Evolutionary conservation across 352 stramenopile species (phyloP).

Genomic region (Thraustotheca clavata): DNA sequence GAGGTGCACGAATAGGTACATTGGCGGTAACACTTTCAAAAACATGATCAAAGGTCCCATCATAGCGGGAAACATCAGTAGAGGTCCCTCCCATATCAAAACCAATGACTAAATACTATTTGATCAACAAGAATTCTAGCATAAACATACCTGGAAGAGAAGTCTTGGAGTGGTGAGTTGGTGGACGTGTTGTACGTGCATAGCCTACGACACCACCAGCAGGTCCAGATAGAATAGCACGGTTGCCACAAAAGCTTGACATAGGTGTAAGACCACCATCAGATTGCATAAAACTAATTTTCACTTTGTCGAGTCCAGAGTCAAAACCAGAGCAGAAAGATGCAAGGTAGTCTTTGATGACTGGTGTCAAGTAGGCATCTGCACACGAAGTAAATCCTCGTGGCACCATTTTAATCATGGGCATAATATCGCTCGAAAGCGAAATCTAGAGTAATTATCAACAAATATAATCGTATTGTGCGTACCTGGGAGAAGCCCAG

Average conservation of each 20-base stretch:
- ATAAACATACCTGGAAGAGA: not conserved
- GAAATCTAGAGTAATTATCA: constrained; percentile 35
- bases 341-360: constrained; percentile 95
- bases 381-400: constrained; percentile 95
- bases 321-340: constrained; percentile 98
- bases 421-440: constrained; percentile 90
- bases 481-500: constrained; percentile 94
- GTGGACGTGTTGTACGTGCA: constrained; percentile 85
- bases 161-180: constrained; percentile 23
- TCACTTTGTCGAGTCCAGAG: constrained; percentile 73
- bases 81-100: constrained; percentile 99
- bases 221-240: constrained; percentile 90
- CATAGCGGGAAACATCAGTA: constrained; percentile 97
- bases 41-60: constrained; percentile 95
- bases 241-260: constrained; percentile 88
- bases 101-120: constrained; percentile 80
- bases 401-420: constrained; percentile 97
- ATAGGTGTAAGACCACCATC: constrained; percentile 96
- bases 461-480: constrained; percentile 19
- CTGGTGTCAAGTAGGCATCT: constrained; percentile 97
- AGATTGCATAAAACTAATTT: constrained; percentile 98
- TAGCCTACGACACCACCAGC: constrained; percentile 96
- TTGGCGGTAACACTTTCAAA: constrained; percentile 98
- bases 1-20: constrained; percentile 94
- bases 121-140: not conserved